Percentiles rank a stretch among this genome's conserved stretches.
Conservation (phyloP, 2,329 filamentous ascomycete species). For the Epichloe sylvatica region DNA sequence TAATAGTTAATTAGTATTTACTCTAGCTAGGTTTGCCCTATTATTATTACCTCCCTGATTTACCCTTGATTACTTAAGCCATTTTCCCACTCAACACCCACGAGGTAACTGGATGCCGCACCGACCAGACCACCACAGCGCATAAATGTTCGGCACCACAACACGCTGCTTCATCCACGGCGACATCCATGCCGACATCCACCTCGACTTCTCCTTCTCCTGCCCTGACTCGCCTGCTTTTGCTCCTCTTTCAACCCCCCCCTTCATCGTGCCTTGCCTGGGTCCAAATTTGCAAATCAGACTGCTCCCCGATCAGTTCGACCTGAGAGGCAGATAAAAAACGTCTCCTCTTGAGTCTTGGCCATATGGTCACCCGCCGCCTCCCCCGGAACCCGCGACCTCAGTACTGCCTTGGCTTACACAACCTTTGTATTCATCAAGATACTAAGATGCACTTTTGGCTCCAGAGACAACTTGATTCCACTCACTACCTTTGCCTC, state of each 20-base stretch:
- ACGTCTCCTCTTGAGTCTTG: neutral
- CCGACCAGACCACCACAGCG: neutral
- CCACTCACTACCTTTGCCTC: neutral
- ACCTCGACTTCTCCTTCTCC: neutral
- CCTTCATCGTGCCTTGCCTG: neutral
- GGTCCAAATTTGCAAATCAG: neutral
- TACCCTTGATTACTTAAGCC: too few species aligned
- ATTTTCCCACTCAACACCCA: too few species aligned
- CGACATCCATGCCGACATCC: neutral
- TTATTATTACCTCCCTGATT: too few species aligned
- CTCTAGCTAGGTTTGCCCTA: too few species aligned
- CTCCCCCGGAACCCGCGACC: neutral
- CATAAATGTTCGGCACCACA: neutral
- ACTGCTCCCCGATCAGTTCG: too few species aligned
- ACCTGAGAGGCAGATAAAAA: neutral
- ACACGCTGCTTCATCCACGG: neutral
- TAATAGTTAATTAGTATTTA: too few species aligned
- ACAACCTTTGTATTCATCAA: neutral
- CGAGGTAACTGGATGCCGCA: neutral
- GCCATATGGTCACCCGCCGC: neutral
- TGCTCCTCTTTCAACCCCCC: neutral
- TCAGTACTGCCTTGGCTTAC: neutral
- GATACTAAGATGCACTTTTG: neutral
- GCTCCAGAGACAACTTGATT: neutral
- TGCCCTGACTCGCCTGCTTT: neutral